Base-by-base conservation (phyloP, 495 filamentous ascomycete species). In the Penicillium fimorum region DNA sequence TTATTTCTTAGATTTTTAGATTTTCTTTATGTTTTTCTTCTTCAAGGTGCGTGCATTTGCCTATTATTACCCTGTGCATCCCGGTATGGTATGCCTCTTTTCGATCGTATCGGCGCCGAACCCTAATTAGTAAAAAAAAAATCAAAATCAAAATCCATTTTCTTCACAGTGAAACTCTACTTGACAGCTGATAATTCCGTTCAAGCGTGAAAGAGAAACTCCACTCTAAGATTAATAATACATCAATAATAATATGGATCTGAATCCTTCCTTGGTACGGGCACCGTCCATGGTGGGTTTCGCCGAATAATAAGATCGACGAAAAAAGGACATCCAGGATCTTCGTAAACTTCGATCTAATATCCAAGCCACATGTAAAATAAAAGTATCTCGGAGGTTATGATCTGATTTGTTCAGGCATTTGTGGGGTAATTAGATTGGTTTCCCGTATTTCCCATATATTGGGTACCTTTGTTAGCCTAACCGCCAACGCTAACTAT, bases 371-470 rank as follows among this genome's bases (percentile, higher is more conserved):
- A 15, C 13, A 13, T 38, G 25, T 25, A 25, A 25, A 25, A 25
- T 3, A 5, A n/a, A n/a, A n/a, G n/a, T 22, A 22, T 22, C 22
- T 27, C 25, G 25, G 47, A 59, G 50, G 25, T 35, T 55, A 18
- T 9, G 22, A 24, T 9, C 4, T 58, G 56, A 52, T 47, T 58
- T 38, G 54, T 30, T 38, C 11, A 29, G 5, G 24, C 13, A 29
- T 38, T 50, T 58, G 56, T 58, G 56, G 56, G 56, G 56, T 54
- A 50, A 43, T 33, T 38, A 52, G 47, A 51, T 58, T 55, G 47
- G 50, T 50, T 50, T 47, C 15, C 32, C 25, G 25, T 40, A 4
- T 27, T 27, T n/a, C 22, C 24, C 35, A 5, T 35, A 20, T 42
- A 22, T 42, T 42, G 40, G 40, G 18, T 20, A 22, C 18, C 40